Evolutionary conservation across 2,329 filamentous ascomycete genomes (phyloP).

Genomic region (Alternaria sp.): DNA sequence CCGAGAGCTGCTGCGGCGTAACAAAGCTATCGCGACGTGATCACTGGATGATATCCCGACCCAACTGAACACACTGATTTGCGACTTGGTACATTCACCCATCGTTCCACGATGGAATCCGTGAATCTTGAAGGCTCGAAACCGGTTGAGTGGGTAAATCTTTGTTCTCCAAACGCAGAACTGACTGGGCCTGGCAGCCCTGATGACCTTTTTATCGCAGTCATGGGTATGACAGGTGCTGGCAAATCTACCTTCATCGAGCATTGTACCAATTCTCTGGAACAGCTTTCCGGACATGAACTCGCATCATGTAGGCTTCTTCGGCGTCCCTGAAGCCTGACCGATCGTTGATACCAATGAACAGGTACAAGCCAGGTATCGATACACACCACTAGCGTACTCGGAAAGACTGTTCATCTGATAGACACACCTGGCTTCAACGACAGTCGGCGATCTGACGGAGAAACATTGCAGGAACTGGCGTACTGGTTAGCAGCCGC

Average conservation of each 20-base stretch:
- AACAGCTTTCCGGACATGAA: not conserved
- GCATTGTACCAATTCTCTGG: conserved; percentile 2
- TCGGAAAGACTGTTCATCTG: conserved; percentile 8
- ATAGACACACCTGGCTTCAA: conserved; percentile 23
- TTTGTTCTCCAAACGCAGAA: not conserved
- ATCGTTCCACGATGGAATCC: not conserved
- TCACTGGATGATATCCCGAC: not conserved
- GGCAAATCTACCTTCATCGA: conserved; percentile 51
- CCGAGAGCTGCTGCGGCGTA: not conserved
- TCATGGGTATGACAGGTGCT: conserved; percentile 51
- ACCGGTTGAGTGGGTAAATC: not conserved
- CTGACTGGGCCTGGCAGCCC: not conserved
- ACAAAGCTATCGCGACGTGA: not conserved
- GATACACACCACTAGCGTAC: conserved; percentile 4
- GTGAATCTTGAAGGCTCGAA: not conserved
- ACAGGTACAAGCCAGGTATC: conserved; percentile 1
- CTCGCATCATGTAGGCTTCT: not conserved
- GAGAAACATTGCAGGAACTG: conserved; percentile 52
- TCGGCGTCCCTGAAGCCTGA: not conserved
- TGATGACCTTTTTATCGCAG: conserved; percentile 34
- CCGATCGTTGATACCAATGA: not conserved
- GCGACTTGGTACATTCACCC: not conserved
- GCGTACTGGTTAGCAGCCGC: conserved; percentile 48
- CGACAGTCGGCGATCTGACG: conserved; percentile 44
- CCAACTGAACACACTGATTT: not conserved